These are phyloP conservation scores for Bretschneidera sinensis DNA, from an alignment of 345 rosid species.

Conservation along the genomic window DNA sequence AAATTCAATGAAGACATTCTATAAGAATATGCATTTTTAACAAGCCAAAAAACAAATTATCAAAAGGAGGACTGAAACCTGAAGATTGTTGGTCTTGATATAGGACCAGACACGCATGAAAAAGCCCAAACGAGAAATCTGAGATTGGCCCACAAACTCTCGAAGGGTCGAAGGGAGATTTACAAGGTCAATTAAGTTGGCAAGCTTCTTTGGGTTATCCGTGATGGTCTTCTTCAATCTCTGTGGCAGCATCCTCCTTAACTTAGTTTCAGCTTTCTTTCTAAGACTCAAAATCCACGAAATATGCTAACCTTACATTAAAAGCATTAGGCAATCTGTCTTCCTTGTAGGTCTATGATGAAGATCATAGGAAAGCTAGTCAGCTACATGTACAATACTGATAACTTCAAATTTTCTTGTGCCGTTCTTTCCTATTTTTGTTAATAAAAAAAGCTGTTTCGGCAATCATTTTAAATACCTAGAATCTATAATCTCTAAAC, in stretches of 20 bases:
- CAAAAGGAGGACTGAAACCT: slow-evolving; percentile 33
- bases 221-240: slow-evolving; percentile 57
- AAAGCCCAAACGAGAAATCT: slow-evolving; percentile 81
- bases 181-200: slow-evolving; percentile 75
- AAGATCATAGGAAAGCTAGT: not conserved
- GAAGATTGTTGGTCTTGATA: slow-evolving; percentile 83
- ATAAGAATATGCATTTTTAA: too few relatives aligned
- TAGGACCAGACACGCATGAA: slow-evolving; percentile 89
- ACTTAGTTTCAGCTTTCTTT: slow-evolving; percentile 6
- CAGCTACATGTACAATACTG: not conserved
- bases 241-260: slow-evolving; percentile 60
- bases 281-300: slow-evolving; percentile 8
- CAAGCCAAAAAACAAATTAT: not conserved
- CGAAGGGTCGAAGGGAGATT: slow-evolving; percentile 81
- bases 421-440: not conserved
- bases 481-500: not conserved
- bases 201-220: slow-evolving; percentile 84
- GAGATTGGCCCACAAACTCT: slow-evolving; percentile 90
- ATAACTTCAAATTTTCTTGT: not conserved
- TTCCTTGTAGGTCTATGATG: too few relatives aligned
- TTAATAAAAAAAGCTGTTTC: not conserved
- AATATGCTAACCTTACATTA: not conserved
- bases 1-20: not conserved
- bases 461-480: not conserved
- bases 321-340: too few relatives aligned